Conservation (phyloP, 2,329 filamentous ascomycete genomes). For the Aspergillus ruber region DNA sequence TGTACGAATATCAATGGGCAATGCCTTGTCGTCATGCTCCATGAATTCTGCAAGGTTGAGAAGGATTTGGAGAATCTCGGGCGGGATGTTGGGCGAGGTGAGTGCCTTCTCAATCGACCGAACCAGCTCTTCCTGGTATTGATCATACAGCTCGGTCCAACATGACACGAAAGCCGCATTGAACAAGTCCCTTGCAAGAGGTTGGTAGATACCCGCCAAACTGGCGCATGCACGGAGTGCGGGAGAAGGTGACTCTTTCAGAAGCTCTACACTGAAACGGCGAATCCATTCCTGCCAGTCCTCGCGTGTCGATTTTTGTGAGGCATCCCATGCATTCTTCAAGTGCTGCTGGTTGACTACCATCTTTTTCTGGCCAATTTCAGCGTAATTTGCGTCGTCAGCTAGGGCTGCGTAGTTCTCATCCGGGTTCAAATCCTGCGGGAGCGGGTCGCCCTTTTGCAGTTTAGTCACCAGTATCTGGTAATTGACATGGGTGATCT, state of each 20-base stretch:
- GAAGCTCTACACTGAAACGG: slow-evolving; percentile 86
- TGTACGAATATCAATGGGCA: slow-evolving; percentile 94
- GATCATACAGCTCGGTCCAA: slow-evolving; percentile 95
- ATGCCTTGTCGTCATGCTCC: slow-evolving; percentile 97
- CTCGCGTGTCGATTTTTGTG: slow-evolving; percentile 92
- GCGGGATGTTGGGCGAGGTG: slow-evolving; percentile 89
- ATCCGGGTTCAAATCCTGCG: slow-evolving; percentile 86
- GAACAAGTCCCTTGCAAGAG: slow-evolving; percentile 87
- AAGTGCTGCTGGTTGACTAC: slow-evolving; percentile 97
- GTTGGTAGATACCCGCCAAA: slow-evolving; percentile 83
- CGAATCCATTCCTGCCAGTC: slow-evolving; percentile 99
- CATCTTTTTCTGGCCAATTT: slow-evolving; percentile 85
- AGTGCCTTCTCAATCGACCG: slow-evolving; percentile 93
- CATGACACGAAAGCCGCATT: slow-evolving; percentile 99
- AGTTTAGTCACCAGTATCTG: slow-evolving; percentile 87
- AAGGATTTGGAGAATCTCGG: slow-evolving; percentile 87
- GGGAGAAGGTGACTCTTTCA: slow-evolving; percentile 94
- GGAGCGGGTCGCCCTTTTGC: slow-evolving; percentile 89
- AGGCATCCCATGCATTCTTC: slow-evolving; percentile 94
- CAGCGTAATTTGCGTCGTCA: slow-evolving; percentile 74
- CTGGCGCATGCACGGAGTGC: slow-evolving; percentile 88
- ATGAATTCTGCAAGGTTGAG: slow-evolving; percentile 98
- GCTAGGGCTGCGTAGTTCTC: slow-evolving; percentile 69
- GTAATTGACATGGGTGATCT: slow-evolving; percentile 85
- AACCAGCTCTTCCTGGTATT: slow-evolving; percentile 94